Evolutionary conservation across 179 eudicot genomes (phyloP).

Genomic region (Carnegiea gigantea): DNA sequence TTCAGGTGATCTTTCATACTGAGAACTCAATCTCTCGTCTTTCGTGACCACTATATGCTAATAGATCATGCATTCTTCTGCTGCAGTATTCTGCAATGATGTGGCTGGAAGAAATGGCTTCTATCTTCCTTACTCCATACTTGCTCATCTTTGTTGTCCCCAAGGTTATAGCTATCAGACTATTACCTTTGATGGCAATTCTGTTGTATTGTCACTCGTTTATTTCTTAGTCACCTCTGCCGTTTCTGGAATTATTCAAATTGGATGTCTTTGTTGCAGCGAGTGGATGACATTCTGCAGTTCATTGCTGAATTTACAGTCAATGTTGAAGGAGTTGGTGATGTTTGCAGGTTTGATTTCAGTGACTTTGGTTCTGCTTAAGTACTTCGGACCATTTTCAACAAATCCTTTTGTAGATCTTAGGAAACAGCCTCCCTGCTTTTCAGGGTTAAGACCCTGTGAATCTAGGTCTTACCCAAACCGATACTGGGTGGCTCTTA

Average conservation of each 20-base stretch:
- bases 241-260: slow-evolving; percentile 8
- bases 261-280: slow-evolving; percentile 44
- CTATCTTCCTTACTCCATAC: slow-evolving; percentile 90
- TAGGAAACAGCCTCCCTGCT: neutral
- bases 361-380: neutral
- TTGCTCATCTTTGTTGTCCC: slow-evolving; percentile 85
- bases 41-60: neutral
- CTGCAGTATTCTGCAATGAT: slow-evolving; percentile 92
- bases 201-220: too few relatives aligned
- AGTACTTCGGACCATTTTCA: neutral
- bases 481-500: neutral
- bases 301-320: slow-evolving; percentile 81
- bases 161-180: slow-evolving; percentile 46
- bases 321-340: slow-evolving; percentile 88
- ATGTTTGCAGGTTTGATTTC: slow-evolving; percentile 76
- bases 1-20: slow-evolving; percentile 54
- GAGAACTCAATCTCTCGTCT: neutral
- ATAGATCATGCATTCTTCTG: slow-evolving; percentile 6
- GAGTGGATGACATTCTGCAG: slow-evolving; percentile 78
- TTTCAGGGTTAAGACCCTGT: neutral
- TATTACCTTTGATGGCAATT: neutral
- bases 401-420: too few relatives aligned
- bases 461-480: neutral
- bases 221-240: slow-evolving; percentile 1
- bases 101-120: slow-evolving; percentile 96